Conservation (phyloP, 2,329 filamentous ascomycete genomes). For the Penicillium sp. region DNA sequence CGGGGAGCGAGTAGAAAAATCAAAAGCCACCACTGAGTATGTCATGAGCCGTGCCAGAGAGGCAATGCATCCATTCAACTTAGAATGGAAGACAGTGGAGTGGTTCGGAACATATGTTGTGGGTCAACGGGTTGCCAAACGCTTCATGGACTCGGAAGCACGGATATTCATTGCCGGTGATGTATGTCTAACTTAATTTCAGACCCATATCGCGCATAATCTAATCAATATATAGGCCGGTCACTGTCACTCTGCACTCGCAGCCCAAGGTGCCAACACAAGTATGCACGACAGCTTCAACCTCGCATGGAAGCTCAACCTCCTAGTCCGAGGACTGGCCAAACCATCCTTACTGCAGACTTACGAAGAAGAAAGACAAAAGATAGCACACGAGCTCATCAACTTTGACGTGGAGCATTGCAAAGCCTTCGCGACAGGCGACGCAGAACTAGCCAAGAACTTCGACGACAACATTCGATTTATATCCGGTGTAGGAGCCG, state of each 20-base stretch:
- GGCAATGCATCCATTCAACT: constrained; percentile 46
- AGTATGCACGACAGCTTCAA: constrained; percentile 40
- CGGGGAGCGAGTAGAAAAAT: constrained; percentile 29
- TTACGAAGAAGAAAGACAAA: constrained; percentile 33
- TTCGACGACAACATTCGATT: constrained; percentile 70
- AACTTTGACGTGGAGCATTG: constrained; percentile 45
- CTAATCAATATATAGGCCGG: constrained; percentile 22
- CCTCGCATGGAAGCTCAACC: constrained; percentile 37
- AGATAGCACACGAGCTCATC: constrained; percentile 34
- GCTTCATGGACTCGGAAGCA: constrained; percentile 44
- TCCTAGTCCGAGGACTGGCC: constrained; percentile 26
- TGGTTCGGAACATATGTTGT: constrained; percentile 55
- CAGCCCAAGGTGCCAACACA: constrained; percentile 37
- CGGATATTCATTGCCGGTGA: constrained; percentile 52
- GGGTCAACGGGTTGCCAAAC: constrained; percentile 48
- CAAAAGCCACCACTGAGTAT: constrained; percentile 58
- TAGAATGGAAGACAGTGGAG: constrained; percentile 46
- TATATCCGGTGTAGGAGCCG: constrained; percentile 69
- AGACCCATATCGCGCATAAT: neutral
- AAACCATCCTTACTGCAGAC: constrained; percentile 24
- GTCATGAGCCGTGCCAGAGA: constrained; percentile 58
- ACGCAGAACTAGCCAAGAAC: constrained; percentile 64
- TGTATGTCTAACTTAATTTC: constrained; percentile 20
- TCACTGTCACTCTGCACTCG: constrained; percentile 33
- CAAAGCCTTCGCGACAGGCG: constrained; percentile 57